These are phyloP conservation scores for Elsinoe ampelina DNA, from an alignment of 2,329 filamentous ascomycete genomes.

Conservation along the genomic window DNA sequence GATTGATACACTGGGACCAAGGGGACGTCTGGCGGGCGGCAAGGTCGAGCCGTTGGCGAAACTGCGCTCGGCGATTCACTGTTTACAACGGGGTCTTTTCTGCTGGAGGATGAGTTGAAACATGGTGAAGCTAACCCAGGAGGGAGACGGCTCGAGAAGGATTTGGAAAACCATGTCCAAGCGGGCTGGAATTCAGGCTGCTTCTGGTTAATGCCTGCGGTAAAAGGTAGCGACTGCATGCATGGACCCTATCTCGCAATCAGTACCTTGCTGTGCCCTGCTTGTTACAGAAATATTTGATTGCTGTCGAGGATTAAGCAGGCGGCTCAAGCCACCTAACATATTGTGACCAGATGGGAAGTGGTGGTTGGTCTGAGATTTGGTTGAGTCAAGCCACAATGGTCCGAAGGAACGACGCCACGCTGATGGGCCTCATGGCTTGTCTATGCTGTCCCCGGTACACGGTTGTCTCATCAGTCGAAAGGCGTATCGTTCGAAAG, in stretches of 20 bases:
- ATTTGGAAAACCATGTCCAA: not conserved
- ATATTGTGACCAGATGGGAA: not conserved
- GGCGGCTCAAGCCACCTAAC: not conserved
- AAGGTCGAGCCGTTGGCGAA: not conserved
- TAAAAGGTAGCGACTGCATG: no score
- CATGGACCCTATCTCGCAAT: no score
- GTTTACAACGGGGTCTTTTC: constrained; percentile 8
- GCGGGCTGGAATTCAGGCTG: not conserved
- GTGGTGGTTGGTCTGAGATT: constrained; percentile 2
- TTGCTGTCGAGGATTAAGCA: not conserved
- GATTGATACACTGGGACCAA: not conserved
- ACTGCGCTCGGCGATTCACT: not conserved
- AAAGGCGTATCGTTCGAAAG: not conserved
- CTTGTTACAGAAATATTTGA: not conserved
- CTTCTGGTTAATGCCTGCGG: not conserved
- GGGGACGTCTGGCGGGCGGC: not conserved
- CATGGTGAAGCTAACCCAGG: not conserved
- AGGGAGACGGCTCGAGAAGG: not conserved
- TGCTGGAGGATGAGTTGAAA: not conserved
- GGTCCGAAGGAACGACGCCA: not conserved
- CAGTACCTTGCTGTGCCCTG: not conserved
- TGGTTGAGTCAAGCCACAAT: not conserved
- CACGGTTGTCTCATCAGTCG: not conserved
- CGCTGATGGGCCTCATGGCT: not conserved
- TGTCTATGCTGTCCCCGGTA: not conserved